Base-by-base conservation (phyloP, 805 yeast species). In the Maudiozyma pseudohumilis region DNA sequence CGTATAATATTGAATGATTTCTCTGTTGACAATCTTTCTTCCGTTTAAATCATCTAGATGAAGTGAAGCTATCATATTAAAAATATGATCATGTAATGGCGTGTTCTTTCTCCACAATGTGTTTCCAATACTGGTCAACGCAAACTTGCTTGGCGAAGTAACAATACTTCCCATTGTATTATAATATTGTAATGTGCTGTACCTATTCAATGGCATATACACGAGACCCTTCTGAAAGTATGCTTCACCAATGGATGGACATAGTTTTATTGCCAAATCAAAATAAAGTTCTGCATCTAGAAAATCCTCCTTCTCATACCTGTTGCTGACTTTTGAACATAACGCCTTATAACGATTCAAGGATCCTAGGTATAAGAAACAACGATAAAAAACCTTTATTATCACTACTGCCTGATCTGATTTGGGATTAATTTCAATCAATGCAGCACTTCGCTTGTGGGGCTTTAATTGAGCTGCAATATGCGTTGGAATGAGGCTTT, bases 231-330 rank as follows among this genome's bases (percentile, higher is more conserved):
- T 44, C 33, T 56, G 60, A 30, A 53, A 45, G 39, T 48, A 21
- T 75, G 79, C 44, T 48, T 79, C 87, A 37, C 82, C 82, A 40
- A 77, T 64, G 0, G 84, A 73, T 1, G 89, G 88, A 20, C 79
- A 55, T 15, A 80, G 57, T 20, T 72, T 50, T 23, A 75, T 69
- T 15, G 85, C 76, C 32, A 65, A 55, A 34, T 70, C 66, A 47
- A 77, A 75, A 38, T 65, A 61, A 32, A 64, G 64, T n/a, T 65
- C 45, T 2, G 75, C 61, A 47, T 67, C 67, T 38, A 63, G 55
- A 41, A 65, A 69, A 41, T 62, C 66, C 38, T 68, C 63, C 15
- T 65, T 57, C 11, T 64, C 55, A 44, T 66, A 56, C 16, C 41
- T 48, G 34, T 50, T 45, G 8, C 48, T 70, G 2, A 67, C 54